Evolutionary conservation across 768 basidiomycete species (phyloP).

Genomic region (Goffeauzyma gilvescens): DNA sequence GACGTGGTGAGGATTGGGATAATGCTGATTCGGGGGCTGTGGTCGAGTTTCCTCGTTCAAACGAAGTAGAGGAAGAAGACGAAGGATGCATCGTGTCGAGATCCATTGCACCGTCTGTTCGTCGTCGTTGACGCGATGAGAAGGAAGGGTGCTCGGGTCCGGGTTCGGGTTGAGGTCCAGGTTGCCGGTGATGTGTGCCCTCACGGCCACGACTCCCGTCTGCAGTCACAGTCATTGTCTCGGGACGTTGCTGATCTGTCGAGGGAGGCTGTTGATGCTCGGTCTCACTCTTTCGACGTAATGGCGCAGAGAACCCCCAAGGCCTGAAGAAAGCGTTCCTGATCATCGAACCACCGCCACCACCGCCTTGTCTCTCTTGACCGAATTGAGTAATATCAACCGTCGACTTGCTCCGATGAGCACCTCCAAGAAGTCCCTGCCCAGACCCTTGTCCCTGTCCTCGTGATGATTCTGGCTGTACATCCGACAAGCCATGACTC

Average conservation of each 20-base stretch:
- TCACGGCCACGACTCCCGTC: neutral
- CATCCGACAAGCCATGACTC: too few relatives aligned
- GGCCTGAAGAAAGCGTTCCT: too few relatives aligned
- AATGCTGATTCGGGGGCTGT: neutral
- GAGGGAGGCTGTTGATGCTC: too few relatives aligned
- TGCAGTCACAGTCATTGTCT: neutral
- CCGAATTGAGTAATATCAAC: constrained; percentile 5
- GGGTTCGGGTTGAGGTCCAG: too few relatives aligned
- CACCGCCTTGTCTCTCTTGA: neutral
- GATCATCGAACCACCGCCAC: constrained; percentile 1
- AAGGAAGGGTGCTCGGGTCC: too few relatives aligned
- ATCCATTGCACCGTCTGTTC: neutral
- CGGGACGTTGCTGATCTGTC: neutral
- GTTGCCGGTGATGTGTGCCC: neutral
- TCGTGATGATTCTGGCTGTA: too few relatives aligned
- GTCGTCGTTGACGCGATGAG: too few relatives aligned
- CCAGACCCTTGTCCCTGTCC: too few relatives aligned
- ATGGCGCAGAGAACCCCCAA: neutral
- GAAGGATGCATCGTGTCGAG: neutral
- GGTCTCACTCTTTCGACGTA: neutral
- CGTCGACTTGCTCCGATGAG: constrained; percentile 8
- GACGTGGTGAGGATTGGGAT: too few relatives aligned
- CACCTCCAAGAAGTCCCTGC: neutral
- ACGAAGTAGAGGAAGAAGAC: neutral
- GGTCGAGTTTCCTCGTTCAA: neutral